These are phyloP conservation scores for Petunia hybrid DNA, from an alignment of 305 asterid genomes.

Conservation along the genomic window DNA sequence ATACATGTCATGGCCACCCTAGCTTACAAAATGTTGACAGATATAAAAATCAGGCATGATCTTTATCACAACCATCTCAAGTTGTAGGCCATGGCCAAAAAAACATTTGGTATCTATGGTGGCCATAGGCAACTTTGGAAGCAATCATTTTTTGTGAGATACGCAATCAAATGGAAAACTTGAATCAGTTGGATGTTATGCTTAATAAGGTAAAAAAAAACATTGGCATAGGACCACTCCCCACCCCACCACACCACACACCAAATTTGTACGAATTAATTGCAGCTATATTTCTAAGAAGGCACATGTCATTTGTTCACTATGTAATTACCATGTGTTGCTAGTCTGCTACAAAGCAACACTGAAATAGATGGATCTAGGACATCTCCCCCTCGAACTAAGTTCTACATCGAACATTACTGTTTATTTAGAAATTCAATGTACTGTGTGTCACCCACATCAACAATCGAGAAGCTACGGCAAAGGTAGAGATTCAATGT, in stretches of 20 bases:
- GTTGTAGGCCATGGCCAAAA: not conserved
- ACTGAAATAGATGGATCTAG: no score
- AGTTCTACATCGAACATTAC: no score
- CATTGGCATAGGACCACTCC: constrained; percentile 28
- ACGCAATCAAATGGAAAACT: not conserved
- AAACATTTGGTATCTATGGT: not conserved
- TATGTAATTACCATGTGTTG: constrained; percentile 13
- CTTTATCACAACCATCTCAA: not conserved
- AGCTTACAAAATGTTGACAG: no score
- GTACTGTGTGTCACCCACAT: no score
- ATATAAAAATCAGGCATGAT: no score
- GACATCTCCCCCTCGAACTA: no score
- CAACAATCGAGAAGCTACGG: no score
- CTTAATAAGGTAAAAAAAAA: constrained; percentile 5
- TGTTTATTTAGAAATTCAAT: no score
- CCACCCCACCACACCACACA: no score
- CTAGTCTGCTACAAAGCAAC: not conserved
- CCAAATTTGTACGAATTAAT: not conserved
- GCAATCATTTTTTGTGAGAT: not conserved
- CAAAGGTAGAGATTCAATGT: no score
- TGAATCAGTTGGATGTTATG: constrained; percentile 11
- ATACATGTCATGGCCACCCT: no score
- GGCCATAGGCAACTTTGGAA: constrained; percentile 6
- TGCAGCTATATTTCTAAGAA: not conserved
- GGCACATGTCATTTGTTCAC: constrained; percentile 25